Evolutionary conservation across 768 basidiomycete genomes (phyloP).

Genomic region (Rhizopogon vulgaris): DNA sequence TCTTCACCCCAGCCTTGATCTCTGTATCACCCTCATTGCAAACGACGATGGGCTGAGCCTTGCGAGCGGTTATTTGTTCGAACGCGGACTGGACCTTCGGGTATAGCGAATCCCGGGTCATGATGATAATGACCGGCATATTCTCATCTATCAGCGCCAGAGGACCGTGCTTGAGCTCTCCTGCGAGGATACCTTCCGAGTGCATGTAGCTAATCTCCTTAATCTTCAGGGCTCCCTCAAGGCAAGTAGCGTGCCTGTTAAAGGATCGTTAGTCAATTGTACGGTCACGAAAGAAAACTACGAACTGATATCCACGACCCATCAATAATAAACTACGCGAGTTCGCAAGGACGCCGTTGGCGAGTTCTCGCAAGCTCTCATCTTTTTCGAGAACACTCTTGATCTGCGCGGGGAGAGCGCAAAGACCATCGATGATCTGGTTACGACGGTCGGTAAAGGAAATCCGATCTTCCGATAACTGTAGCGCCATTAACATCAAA

Average conservation of each 20-base stretch:
- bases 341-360: conserved; percentile 65
- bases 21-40: conserved; percentile 90
- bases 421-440: conserved; percentile 90
- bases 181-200: conserved; percentile 80
- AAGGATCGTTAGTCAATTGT: background rate
- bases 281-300: conserved; percentile 3
- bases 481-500: conserved; percentile 96
- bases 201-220: conserved; percentile 92
- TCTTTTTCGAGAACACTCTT: conserved; percentile 82
- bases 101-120: conserved; percentile 98
- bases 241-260: conserved; percentile 82
- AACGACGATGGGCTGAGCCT: conserved; percentile 90
- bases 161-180: conserved; percentile 98
- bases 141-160: conserved; percentile 97
- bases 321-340: conserved; percentile 91
- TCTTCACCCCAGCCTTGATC: conserved; percentile 69
- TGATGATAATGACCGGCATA: conserved; percentile 98
- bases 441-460: conserved; percentile 86
- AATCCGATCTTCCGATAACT: conserved; percentile 95
- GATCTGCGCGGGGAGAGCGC: conserved; percentile 86
- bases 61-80: conserved; percentile 94
- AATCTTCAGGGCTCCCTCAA: conserved; percentile 98
- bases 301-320: conserved; percentile 96
- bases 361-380: conserved; percentile 69
- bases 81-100: conserved; percentile 97